Base-by-base conservation (phyloP, 208 protist species). In the Crithidia expoeki region DNA sequence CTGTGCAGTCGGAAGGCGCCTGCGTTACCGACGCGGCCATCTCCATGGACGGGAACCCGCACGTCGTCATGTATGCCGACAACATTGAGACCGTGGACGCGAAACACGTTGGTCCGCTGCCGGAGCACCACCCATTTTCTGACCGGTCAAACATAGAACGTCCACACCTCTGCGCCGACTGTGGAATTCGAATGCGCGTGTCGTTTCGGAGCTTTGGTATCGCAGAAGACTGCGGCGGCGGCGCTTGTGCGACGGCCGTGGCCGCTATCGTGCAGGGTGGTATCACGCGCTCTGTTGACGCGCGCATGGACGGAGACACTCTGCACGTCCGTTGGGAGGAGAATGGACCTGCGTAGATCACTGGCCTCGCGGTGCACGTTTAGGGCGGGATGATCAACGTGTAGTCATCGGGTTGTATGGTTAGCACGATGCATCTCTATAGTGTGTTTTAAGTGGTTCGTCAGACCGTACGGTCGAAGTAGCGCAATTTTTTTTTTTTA, bases 141-240 rank as follows among this genome's bases (percentile, higher is more conserved):
- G 46, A 55, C 19, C 58, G 47, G 19, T 58, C 30, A 11, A 68
- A 73, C 28, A 34, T 79, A 21, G 33, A 57, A 10, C 27, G 55
- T 28, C 38, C 73, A 34, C 50, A 64, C 28, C 16, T 40, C 14
- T 12, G 32, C 46, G 34, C n/a, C 10, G 53, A 36, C 17, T 56
- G 28, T 21, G 30, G 32, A 11, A 23, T 72, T 28, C 44, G 34
- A 14, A 57, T 66, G 49, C 36, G 65, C 4, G 72, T 64, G 27
- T 70, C 64, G 56, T 49, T 68, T 23, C 67, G 57, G 2, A 50
- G 49, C 11, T 72, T 33, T 28, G 58, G 53, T 25, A 21, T 56
- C 25, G 62, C 72, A 1, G 42, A 34, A 25, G 44, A 21, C 28
- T 72, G 64, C 58, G 46, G 72, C 19, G 62, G 47, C 14, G 57